Base-by-base conservation (phyloP, 768 basidiomycete genomes). In the Termitomyces sp. region DNA sequence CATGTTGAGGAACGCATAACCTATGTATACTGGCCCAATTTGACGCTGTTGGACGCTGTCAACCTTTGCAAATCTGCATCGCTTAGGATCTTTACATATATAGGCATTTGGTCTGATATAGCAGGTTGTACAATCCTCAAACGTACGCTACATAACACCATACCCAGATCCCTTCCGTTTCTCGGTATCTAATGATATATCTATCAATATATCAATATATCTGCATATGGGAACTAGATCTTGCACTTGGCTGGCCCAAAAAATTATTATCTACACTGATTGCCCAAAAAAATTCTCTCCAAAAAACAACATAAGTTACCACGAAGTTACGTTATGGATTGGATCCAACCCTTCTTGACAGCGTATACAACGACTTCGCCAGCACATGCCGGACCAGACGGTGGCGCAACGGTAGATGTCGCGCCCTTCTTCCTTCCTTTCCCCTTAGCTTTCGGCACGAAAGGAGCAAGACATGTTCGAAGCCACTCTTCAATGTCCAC, bases 401-500 rank as follows among this genome's bases (percentile, higher is more conserved):
- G 46, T 30, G 59, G 55, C 24, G 61, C 48, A 39, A 48, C 30
- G 63, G 54, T 54, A 30, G 39, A 30, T 9, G 66, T 57, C 20
- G 60, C 61, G 6, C 66, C 64, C 60, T 73, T 76, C 63, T 67
- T 73, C 65, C 68, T 70, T 64, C 73, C 73, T 63, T 74, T 78
- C 54, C 68, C 72, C 63, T 72, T 75, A 47, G 61, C 72, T 76
- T 45, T 68, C 18, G 72, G 69, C 1, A 67, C 69, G 45, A 74
- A 64, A 7, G 71, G 71, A 20, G 75, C 66, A 45, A 90, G 69
- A 58, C 77, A 76, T 24, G 74, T 68, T 1, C 76, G 75, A 12
- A 93, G 70, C 72, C 87, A 74, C 36, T 66, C 70, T 66, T 92
- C 88, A 59, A 90, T 75, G 66, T 90, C 86, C 20, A 83, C 62